Base-by-base conservation (phyloP, 2,329 filamentous ascomycete genomes). In the Alternaria sp. region DNA sequence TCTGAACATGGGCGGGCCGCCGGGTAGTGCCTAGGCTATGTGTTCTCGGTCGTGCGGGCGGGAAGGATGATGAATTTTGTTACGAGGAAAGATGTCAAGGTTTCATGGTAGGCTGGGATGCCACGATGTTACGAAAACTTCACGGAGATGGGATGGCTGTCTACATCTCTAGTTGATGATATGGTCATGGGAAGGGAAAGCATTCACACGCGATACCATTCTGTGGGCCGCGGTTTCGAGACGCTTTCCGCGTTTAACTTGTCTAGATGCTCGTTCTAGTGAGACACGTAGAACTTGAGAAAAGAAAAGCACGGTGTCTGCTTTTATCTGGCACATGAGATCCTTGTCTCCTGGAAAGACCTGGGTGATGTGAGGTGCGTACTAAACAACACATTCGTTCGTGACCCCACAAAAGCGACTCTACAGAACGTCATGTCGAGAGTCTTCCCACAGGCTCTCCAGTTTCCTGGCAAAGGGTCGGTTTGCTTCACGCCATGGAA, bases 1-100 rank as follows among this genome's bases (percentile, higher is more conserved):
- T 64, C 70, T 84, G 40, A 80, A 79, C 54, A 79, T 79, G 74
- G 77, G 76, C 0, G 76, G 76, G 3, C 72, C 73, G 19, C 75
- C 75, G 2, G 73, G 73, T 10, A 62, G 59, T 49, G 59, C 59
- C 5, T 62, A 59, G 49, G 6, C 12, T 11, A n/a, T 15, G 10
- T 19, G 10, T 13, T n/a, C 32, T 13, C 15, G 17, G 28, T 2
- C 12, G 1, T 25, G 54, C 11, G 19, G 12, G 5, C n/a, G 49
- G 26, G 13, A 32, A 13, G 19, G 21, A 11, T 36, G 49, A 23
- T 40, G 28, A 4, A 13, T 28, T 36, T 11, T 36, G 13, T 0
- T 36, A n/a, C 3, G 28, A n/a, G 49, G 6, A 9, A 6, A 40
- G 10, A 11, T 1, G 9, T 40, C 9, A 17, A 11, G 9, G 36